Base-by-base conservation (phyloP, 1,284 basidiomycete species). In the Kwoniella shivajii region DNA sequence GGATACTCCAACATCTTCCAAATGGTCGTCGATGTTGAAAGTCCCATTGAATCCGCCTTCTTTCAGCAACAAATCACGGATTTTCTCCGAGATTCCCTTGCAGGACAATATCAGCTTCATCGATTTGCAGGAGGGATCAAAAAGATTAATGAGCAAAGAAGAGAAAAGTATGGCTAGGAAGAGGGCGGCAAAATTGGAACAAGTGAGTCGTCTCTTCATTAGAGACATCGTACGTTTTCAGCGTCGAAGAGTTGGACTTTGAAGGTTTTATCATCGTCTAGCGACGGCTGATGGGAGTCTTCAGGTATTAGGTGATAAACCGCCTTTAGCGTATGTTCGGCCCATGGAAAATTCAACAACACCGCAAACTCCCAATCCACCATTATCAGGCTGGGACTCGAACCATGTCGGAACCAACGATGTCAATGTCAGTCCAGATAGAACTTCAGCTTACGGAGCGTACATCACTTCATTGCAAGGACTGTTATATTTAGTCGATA, bases 161-260 rank as follows among this genome's bases (percentile, higher is more conserved):
- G 67, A 72, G 50, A 69, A 65, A 43, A 41, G 51, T 10, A 36
- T 64, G 1, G 67, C 63, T 14, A 54, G 64, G 14, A 60, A 54
- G n/a, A 63, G 63, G 22, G 69, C 64, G 0, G 57, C 63, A 18
- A 73, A 71, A 58, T 61, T 73, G 6, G 68, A 68, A 49, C 61
- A 73, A 51, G 61, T 70, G n/a, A 24, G 60, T 56, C 10, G 14
- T 20, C 31, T 16, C 29, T 44, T 11, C 22, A 18, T 14, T 22
- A 5, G 22, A 29, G 45, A 18, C 41, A 24, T 18, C 14, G 7
- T n/a, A n/a, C n/a, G 11, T 24, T 29, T 11, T n/a, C 6, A 29
- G 27, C 6, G 38, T 33, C 14, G 38, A 10, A 33, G 9, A 20
- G 34, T 22, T 27, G n/a, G 14, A 26, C 13, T 6, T 34, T 26